These are phyloP conservation scores for Neoboletus subvelutipes DNA, from an alignment of 768 basidiomycete genomes.

Conservation along the genomic window DNA sequence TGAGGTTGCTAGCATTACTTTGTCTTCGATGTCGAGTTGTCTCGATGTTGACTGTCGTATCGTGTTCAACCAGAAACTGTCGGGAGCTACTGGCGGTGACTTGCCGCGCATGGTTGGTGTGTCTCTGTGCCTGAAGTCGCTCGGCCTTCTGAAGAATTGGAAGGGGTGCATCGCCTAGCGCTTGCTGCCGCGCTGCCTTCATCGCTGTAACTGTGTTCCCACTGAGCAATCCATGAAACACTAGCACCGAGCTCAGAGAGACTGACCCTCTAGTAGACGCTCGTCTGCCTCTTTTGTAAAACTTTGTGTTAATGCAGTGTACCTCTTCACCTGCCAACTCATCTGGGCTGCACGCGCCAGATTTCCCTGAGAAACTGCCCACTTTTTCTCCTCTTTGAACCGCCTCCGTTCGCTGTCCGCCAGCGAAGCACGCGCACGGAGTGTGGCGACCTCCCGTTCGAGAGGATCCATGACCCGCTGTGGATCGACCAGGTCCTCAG, in stretches of 20 bases:
- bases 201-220: slow-evolving; percentile 27
- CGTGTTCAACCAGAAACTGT: slow-evolving; percentile 30
- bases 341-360: slow-evolving; percentile 71
- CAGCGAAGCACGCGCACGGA: slow-evolving; percentile 74
- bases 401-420: slow-evolving; percentile 82
- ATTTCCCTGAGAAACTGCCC: slow-evolving; percentile 82
- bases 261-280: slow-evolving; percentile 61
- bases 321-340: slow-evolving; percentile 82
- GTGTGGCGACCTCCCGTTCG: slow-evolving; percentile 71
- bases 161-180: slow-evolving; percentile 10
- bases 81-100: slow-evolving; percentile 13
- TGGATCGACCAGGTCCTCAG: slow-evolving; percentile 63
- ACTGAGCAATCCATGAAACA: slow-evolving; percentile 8
- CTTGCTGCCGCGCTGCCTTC: slow-evolving; percentile 20
- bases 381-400: slow-evolving; percentile 84
- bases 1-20: slow-evolving; percentile 34
- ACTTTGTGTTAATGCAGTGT: slow-evolving; percentile 76
- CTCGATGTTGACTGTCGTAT: slow-evolving; percentile 31
- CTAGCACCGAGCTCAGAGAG: background rate
- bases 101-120: slow-evolving; percentile 32
- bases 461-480: slow-evolving; percentile 57
- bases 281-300: slow-evolving; percentile 77
- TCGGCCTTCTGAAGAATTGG: slow-evolving; percentile 25
- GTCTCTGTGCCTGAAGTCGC: slow-evolving; percentile 21
- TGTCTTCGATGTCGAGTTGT: slow-evolving; percentile 30